phyloP scores from a whole-genome alignment of 768 basidiomycete species.

The Harrya chromipes region DNA sequence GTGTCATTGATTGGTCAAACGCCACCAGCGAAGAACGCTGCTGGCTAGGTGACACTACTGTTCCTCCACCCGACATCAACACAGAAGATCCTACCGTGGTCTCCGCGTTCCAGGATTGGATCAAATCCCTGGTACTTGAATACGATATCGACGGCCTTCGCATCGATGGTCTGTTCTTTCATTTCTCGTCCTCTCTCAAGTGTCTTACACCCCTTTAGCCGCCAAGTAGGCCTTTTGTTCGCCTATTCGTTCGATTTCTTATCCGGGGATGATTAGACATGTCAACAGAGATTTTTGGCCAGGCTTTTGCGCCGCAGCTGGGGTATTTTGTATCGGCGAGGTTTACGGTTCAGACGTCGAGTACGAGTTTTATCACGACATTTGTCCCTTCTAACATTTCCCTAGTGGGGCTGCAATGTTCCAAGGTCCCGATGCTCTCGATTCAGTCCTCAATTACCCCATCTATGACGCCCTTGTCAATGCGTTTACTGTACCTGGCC shows the following conservation, averaged over 20 bases:
- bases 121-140: slow-evolving; percentile 60
- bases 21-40: slow-evolving; percentile 68
- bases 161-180: no score
- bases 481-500: slow-evolving; percentile 73
- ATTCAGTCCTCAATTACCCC: slow-evolving; percentile 72
- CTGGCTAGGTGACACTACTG: slow-evolving; percentile 77
- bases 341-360: slow-evolving; percentile 49
- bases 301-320: slow-evolving; percentile 60
- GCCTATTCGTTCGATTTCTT: slow-evolving; percentile 14
- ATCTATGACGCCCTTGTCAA: slow-evolving; percentile 59
- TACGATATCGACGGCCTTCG: slow-evolving; percentile 77
- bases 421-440: slow-evolving; percentile 60
- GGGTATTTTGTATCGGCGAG: slow-evolving; percentile 86
- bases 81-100: slow-evolving; percentile 66
- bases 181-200: no score
- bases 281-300: slow-evolving; percentile 78
- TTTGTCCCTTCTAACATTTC: slow-evolving; percentile 14
- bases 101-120: slow-evolving; percentile 55
- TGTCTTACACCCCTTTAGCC: no score
- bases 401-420: slow-evolving; percentile 53
- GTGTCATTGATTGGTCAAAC: slow-evolving; percentile 50
- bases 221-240: no score
- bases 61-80: slow-evolving; percentile 77
- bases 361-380: no score
- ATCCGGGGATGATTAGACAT: slow-evolving; percentile 42